A percentile compares a stretch with the other conserved stretches of the same genome.
Evolutionary conservation across 805 yeast species (phyloP).

Genomic region (Saturnispora serradocipensis): DNA sequence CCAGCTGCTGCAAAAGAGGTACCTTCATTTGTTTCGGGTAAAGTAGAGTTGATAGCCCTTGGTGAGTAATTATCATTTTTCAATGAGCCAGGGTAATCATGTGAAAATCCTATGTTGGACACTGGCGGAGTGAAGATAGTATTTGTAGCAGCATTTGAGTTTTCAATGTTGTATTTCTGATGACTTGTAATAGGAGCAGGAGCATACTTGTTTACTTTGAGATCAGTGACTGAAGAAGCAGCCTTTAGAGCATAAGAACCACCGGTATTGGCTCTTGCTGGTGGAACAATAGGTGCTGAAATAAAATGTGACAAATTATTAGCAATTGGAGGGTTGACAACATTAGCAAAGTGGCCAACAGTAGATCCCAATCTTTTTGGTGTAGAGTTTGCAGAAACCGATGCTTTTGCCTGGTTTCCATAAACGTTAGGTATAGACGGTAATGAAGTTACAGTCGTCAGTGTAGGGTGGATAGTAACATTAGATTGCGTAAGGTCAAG

Average conservation of each 20-base stretch:
- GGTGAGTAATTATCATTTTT: not conserved
- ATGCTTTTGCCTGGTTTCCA: not conserved
- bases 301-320: not conserved
- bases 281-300: not conserved
- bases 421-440: not conserved
- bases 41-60: not conserved
- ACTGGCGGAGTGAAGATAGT: not conserved
- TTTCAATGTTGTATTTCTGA: not conserved
- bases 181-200: not conserved
- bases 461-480: not conserved
- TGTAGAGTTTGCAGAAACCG: not conserved
- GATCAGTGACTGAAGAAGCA: not conserved
- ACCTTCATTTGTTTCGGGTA: not conserved
- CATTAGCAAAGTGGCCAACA: not conserved
- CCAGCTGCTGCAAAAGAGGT: not conserved
- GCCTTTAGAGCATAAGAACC: not conserved
- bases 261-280: not conserved
- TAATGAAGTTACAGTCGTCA: not conserved
- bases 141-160: not conserved
- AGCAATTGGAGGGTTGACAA: not conserved
- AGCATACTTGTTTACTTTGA: not conserved
- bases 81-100: not conserved
- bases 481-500: constrained; percentile 23
- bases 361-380: not conserved
- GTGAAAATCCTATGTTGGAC: not conserved